Evolutionary conservation across 2,329 filamentous ascomycete genomes (phyloP).

Genomic region (Talaromyces albobiverticillius): DNA sequence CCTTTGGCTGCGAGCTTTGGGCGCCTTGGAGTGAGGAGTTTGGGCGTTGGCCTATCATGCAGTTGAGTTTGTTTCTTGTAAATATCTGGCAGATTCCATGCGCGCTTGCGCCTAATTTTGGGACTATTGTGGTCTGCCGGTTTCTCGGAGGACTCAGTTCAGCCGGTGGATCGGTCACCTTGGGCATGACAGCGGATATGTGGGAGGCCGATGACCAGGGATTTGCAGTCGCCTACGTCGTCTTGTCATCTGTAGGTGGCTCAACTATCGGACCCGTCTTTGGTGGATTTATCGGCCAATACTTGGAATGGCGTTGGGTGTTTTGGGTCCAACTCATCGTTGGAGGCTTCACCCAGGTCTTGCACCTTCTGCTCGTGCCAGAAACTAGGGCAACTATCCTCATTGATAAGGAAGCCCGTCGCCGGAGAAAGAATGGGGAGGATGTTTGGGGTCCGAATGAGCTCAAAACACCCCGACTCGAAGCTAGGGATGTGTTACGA

Average conservation of each 20-base stretch:
- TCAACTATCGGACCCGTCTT: conserved; percentile 48
- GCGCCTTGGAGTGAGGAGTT: conserved; percentile 82
- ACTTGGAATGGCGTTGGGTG: conserved; percentile 52
- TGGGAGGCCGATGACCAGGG: conserved; percentile 57
- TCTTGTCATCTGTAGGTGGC: conserved; percentile 55
- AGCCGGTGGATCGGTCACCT: conserved; percentile 62
- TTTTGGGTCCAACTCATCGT: not conserved
- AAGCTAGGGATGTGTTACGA: conserved; percentile 52
- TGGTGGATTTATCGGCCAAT: conserved; percentile 51
- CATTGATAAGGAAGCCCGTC: conserved; percentile 57
- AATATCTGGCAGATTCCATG: conserved; percentile 10
- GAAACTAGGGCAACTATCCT: conserved; percentile 59
- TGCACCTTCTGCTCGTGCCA: conserved; percentile 46
- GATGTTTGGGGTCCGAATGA: conserved; percentile 69
- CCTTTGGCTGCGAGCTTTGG: conserved; percentile 83
- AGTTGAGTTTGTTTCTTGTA: conserved; percentile 44
- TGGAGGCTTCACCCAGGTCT: conserved; percentile 48
- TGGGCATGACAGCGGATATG: conserved; percentile 64
- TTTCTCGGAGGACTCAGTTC: conserved; percentile 61
- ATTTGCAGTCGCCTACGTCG: conserved; percentile 59
- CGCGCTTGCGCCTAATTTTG: conserved; percentile 5
- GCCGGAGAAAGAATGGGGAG: conserved; percentile 52
- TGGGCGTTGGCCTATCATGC: conserved; percentile 70
- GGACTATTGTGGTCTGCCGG: conserved; percentile 61
- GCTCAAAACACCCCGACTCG: conserved; percentile 57